Evolutionary conservation across 2,329 filamentous ascomycete species (phyloP).

Genomic region (Aureobasidium melanogenum): DNA sequence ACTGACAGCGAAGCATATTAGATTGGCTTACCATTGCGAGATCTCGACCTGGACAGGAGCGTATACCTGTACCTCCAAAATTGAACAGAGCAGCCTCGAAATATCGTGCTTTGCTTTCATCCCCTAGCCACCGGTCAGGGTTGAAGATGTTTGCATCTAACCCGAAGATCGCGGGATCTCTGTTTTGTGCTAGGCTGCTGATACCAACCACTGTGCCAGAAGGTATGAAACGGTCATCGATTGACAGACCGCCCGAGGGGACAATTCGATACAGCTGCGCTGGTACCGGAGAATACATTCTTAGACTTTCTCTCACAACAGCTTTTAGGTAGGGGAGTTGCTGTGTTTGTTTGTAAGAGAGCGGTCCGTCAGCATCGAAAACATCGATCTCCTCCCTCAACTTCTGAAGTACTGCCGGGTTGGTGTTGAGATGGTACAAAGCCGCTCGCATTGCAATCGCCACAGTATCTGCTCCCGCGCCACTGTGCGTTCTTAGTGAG

Average conservation of each 20-base stretch:
- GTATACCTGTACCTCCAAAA: constrained; percentile 18
- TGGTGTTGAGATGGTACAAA: not conserved
- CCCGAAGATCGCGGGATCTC: constrained; percentile 59
- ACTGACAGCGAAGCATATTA: not conserved
- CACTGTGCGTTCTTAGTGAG: not conserved
- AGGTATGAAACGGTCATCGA: constrained; percentile 16
- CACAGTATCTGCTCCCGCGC: constrained; percentile 13
- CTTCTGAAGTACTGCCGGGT: not conserved
- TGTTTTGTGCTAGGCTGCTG: constrained; percentile 51
- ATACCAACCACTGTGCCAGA: constrained; percentile 14
- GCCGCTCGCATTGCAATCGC: constrained; percentile 4
- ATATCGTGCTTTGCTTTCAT: constrained; percentile 21
- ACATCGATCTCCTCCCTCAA: constrained; percentile 3
- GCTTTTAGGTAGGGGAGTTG: constrained; percentile 1
- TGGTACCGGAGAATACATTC: not conserved
- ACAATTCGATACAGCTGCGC: not conserved
- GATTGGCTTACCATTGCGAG: constrained; percentile 14
- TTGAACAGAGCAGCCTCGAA: constrained; percentile 16
- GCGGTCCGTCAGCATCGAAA: not conserved
- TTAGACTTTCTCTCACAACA: not conserved
- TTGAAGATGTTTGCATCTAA: constrained; percentile 54
- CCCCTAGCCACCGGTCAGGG: constrained; percentile 58
- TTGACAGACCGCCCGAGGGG: constrained; percentile 24
- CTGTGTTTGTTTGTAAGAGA: constrained; percentile 22
- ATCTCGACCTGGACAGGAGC: constrained; percentile 18